Conservation (phyloP, 2,329 filamentous ascomycete species). For the Venturia carpophila region DNA sequence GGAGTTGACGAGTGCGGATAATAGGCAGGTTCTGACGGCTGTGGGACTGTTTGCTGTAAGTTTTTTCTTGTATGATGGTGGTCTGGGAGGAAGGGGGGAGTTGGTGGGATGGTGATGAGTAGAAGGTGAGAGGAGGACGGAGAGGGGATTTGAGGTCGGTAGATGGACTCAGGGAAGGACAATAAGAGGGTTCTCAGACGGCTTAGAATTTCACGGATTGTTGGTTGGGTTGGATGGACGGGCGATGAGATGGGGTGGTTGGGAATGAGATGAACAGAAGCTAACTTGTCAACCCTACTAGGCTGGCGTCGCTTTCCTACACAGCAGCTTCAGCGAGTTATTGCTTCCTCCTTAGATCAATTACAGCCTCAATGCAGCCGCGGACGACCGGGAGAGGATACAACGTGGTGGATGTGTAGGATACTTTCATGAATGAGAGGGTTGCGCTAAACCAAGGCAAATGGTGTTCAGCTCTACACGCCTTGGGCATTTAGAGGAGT, state of each 20-base stretch:
- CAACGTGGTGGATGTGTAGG: neutral
- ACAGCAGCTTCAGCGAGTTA: slow-evolving; percentile 47
- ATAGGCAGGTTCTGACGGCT: slow-evolving; percentile 41
- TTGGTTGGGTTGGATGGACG: too few species aligned
- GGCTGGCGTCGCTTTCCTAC: slow-evolving; percentile 45
- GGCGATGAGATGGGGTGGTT: neutral
- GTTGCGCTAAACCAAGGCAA: neutral
- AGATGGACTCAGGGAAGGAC: neutral
- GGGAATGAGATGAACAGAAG: slow-evolving; percentile 14
- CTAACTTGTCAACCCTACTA: slow-evolving; percentile 25
- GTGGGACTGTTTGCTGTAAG: slow-evolving; percentile 46
- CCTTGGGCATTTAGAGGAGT: neutral
- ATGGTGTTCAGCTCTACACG: neutral
- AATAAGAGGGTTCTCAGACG: too few species aligned
- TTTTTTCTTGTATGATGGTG: slow-evolving; percentile 16
- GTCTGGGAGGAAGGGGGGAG: neutral
- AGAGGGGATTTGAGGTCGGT: too few species aligned
- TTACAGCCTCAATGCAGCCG: neutral
- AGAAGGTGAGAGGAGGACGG: neutral
- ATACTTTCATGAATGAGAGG: neutral
- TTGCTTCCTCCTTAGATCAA: slow-evolving; percentile 32
- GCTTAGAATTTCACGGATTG: too few species aligned
- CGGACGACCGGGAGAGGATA: neutral
- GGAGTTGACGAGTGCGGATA: slow-evolving; percentile 40
- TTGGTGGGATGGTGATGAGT: neutral